Evolutionary conservation across 768 basidiomycete species (phyloP), one percentile per base, ranked within the genome.

Genomic region (Boletus subparvulus): DNA sequence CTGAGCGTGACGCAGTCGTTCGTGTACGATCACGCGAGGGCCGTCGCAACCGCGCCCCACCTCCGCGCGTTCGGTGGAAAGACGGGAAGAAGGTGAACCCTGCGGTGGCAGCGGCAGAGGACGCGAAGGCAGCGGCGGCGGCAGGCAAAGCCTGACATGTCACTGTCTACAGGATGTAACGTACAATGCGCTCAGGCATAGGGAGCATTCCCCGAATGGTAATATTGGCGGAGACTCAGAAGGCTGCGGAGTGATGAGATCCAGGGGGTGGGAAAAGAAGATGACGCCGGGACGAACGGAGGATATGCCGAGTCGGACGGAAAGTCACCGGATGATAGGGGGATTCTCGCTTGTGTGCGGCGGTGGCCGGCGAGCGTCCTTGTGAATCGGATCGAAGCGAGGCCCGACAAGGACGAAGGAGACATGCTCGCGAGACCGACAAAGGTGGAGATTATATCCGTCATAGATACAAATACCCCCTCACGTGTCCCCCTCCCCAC

Each of bases 11-110:
- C 2, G 0, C 8, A 97, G 95, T 99, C 62, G 97, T 99, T 62
- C 96, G 97, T 75, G 97, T 98, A 48, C 93, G 97, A 61, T 98
- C 97, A 58, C 84, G 90, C 61, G 90, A 92, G 80, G 92, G 92
- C 54, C 90, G 96, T 69, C 85, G 96, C 77, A 98, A 97, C 87
- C 93, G 97, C 75, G 89, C 92, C 4, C 97, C 97, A 58, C 97
- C 97, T 62, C 93, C 94, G 28, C 91, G 97, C 61, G 78, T 98
- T 63, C 83, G 96, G 65, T 98, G 93, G 93, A 94, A 94, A 77
- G 90, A 92, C 71, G 88, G 87, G 59, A 92, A 97, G 84, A 92
- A 94, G 82, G 87, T 95, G 75, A 96, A 96, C 80, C 90, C 93
- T 44, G 94, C 94, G 52, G 94, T 97, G 36, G 89, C 86, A 45